Evolutionary conservation across 345 rosid genomes (phyloP).

Genomic region (Gossypium rotundifolium): DNA sequence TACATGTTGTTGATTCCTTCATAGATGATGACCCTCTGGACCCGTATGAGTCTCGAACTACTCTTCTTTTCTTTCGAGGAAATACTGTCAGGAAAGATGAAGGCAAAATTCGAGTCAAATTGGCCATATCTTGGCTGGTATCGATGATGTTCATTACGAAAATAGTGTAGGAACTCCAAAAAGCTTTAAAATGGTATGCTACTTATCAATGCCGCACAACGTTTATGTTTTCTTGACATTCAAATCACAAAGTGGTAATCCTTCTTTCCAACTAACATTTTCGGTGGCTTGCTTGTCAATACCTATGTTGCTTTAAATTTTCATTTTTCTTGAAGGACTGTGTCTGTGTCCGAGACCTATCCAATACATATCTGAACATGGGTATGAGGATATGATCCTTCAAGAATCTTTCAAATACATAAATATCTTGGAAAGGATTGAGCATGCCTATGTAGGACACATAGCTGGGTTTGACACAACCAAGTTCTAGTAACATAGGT

Average conservation of each 20-base stretch:
- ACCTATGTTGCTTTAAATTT: neutral
- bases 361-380: neutral
- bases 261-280: neutral
- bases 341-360: neutral
- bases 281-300: neutral
- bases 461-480: too few relatives aligned
- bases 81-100: conserved; percentile 82
- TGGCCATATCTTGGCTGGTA: conserved; percentile 58
- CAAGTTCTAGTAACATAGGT: too few relatives aligned
- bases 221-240: neutral
- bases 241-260: neutral
- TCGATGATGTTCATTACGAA: conserved; percentile 63
- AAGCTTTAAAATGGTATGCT: conserved; percentile 59
- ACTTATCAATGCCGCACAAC: neutral
- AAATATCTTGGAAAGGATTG: too few relatives aligned
- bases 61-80: conserved; percentile 86
- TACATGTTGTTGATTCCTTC: conserved; percentile 77
- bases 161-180: conserved; percentile 53
- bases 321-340: neutral
- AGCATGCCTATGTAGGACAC: too few relatives aligned
- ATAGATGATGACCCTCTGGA: conserved; percentile 40
- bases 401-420: too few relatives aligned
- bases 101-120: conserved; percentile 72
- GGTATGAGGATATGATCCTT: too few relatives aligned
- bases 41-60: conserved; percentile 64